Percentiles rank a stretch among this genome's conserved stretches.
Conservation (phyloP, 495 filamentous ascomycete genomes). For the Penicillium psychrofluorescens region DNA sequence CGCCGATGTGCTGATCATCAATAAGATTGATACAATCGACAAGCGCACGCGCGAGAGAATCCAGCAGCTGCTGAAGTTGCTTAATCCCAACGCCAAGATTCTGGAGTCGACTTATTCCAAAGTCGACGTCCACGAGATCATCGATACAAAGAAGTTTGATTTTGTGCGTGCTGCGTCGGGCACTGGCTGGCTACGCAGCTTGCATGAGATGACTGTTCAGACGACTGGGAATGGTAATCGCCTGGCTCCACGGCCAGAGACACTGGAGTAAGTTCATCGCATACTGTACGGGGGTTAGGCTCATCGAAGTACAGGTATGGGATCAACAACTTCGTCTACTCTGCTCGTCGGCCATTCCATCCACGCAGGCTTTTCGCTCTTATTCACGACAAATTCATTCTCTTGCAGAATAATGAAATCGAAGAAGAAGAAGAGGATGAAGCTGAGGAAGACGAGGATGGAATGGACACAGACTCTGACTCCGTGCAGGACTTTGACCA, state of each 20-base stretch:
- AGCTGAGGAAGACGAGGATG: constrained; percentile 27
- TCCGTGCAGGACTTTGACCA: constrained; percentile 30
- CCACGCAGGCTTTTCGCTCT: constrained; percentile 40
- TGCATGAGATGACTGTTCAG: constrained; percentile 43
- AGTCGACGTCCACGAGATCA: constrained; percentile 42
- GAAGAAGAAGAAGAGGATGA: constrained; percentile 28
- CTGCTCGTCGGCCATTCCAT: constrained; percentile 45
- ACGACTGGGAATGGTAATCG: constrained; percentile 34
- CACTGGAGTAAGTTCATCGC: constrained; percentile 38
- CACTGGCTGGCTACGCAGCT: constrained; percentile 40
- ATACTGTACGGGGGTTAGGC: background rate
- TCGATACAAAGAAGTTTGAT: constrained; percentile 42
- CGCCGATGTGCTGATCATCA: constrained; percentile 51
- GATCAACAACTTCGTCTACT: constrained; percentile 51
- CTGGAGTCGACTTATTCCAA: constrained; percentile 37
- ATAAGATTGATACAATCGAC: constrained; percentile 44
- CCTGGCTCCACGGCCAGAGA: constrained; percentile 49
- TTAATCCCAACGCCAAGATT: constrained; percentile 46
- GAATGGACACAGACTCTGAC: constrained; percentile 29
- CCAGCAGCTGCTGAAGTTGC: constrained; percentile 32
- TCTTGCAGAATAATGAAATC: constrained; percentile 37
- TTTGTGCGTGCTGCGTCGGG: constrained; percentile 36
- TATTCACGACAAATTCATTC: constrained; percentile 48
- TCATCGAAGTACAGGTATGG: constrained; percentile 29
- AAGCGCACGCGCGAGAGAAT: constrained; percentile 31